A percentile compares a stretch with the other conserved stretches of the same genome.
phyloP scores from a whole-genome alignment of 2,329 filamentous ascomycete genomes.

The Neoarthrinium moseri region DNA sequence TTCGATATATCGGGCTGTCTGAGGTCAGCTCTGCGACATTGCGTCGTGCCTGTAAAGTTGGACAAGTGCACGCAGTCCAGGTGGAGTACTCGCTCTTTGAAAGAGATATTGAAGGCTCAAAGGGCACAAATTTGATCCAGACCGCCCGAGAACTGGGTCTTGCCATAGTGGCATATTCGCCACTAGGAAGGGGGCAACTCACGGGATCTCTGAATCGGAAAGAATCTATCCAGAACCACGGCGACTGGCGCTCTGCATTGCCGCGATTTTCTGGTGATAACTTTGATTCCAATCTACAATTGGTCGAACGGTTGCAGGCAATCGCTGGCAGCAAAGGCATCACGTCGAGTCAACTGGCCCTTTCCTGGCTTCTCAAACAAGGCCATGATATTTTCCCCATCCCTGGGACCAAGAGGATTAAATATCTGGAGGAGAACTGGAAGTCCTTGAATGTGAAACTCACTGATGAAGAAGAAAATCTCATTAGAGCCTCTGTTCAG shows the following conservation, averaged over 20 bases:
- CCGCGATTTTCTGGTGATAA: constrained; percentile 45
- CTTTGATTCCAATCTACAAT: constrained; percentile 45
- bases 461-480: no score
- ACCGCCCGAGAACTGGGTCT: constrained; percentile 47
- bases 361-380: constrained; percentile 55
- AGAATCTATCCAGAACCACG: constrained; percentile 31
- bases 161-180: constrained; percentile 39
- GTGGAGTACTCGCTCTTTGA: constrained; percentile 51
- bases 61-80: constrained; percentile 50
- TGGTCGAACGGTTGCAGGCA: constrained; percentile 24
- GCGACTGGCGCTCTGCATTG: constrained; percentile 29
- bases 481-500: no score
- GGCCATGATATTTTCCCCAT: constrained; percentile 41
- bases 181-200: constrained; percentile 41
- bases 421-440: constrained; percentile 34
- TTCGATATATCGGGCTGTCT: constrained; percentile 49
- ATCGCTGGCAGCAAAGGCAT: constrained; percentile 32
- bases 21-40: constrained; percentile 48
- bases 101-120: constrained; percentile 43
- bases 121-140: constrained; percentile 34
- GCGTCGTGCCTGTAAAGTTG: constrained; percentile 44
- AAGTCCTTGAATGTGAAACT: no score
- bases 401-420: constrained; percentile 33
- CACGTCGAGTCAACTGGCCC: constrained; percentile 50
- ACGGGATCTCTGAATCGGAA: constrained; percentile 36